Percentiles rank a stretch among this genome's conserved stretches.
Conservation (phyloP, 306 rosid species). For the Vachellia collinsii region DNA sequence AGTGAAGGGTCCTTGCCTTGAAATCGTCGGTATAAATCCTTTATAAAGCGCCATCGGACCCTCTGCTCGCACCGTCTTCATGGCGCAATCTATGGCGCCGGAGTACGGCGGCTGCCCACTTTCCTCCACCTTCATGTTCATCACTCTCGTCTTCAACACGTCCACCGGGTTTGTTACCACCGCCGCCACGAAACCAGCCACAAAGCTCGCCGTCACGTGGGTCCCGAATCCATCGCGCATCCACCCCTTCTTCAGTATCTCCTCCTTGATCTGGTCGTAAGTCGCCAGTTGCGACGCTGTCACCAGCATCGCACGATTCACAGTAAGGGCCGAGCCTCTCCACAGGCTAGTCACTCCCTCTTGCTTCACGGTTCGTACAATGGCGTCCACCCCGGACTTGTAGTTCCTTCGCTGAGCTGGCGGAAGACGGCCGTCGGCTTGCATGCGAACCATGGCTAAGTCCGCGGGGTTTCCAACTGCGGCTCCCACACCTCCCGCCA, state of each 20-base stretch:
- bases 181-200: constrained; percentile 72
- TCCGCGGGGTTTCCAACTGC: constrained; percentile 75
- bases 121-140: constrained; percentile 76
- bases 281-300: constrained; percentile 77
- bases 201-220: constrained; percentile 69
- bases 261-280: constrained; percentile 70
- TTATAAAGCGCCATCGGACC: constrained; percentile 78
- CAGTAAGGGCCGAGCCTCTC: constrained; percentile 72
- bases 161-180: constrained; percentile 73
- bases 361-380: constrained; percentile 40
- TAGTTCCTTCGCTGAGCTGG: constrained; percentile 54
- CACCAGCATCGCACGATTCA: constrained; percentile 80
- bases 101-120: constrained; percentile 57
- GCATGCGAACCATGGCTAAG: constrained; percentile 82
- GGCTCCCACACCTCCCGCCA: constrained; percentile 66
- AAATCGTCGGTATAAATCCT: constrained; percentile 71
- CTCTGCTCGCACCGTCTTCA: constrained; percentile 67
- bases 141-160: constrained; percentile 76
- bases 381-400: constrained; percentile 65
- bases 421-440: constrained; percentile 79
- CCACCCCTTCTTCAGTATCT: constrained; percentile 47
- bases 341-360: constrained; percentile 68
- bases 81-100: constrained; percentile 63
- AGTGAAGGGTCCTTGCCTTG: constrained; percentile 79
- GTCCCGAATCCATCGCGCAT: constrained; percentile 73